These are phyloP conservation scores for Alternaria ventricosa DNA, from an alignment of 2,329 filamentous ascomycete genomes.

Conservation along the genomic window DNA sequence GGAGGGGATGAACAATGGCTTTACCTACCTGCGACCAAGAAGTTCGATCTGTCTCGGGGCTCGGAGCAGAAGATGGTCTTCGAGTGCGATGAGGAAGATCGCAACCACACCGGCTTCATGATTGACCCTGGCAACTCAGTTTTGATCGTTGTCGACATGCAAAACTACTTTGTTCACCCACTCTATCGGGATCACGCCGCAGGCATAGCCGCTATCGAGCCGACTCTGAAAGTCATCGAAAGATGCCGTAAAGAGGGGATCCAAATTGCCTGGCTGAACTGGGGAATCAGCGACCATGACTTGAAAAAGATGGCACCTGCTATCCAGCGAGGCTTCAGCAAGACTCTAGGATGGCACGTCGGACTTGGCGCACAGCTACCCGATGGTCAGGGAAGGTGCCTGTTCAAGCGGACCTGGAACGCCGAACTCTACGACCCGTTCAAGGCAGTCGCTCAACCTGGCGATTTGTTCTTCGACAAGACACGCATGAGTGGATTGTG, in stretches of 20 bases:
- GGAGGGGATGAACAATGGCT: conserved; percentile 52
- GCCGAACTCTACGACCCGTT: conserved; percentile 52
- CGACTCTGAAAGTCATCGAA: conserved; percentile 48
- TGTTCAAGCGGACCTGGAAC: conserved; percentile 54
- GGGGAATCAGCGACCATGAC: conserved; percentile 50
- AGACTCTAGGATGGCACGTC: conserved; percentile 51
- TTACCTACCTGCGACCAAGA: conserved; percentile 49
- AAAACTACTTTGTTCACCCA: conserved; percentile 52
- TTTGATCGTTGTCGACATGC: conserved; percentile 53
- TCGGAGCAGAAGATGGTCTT: conserved; percentile 46
- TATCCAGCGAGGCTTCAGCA: conserved; percentile 52
- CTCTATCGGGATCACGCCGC: conserved; percentile 38
- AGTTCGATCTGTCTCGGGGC: conserved; percentile 52
- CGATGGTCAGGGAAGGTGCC: conserved; percentile 47
- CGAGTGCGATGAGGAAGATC: conserved; percentile 50
- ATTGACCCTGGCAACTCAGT: conserved; percentile 51
- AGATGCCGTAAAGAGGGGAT: conserved; percentile 51
- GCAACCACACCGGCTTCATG: conserved; percentile 49
- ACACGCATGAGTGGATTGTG: conserved; percentile 53
- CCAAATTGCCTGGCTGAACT: conserved; percentile 52
- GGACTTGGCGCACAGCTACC: conserved; percentile 49
- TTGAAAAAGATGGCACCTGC: conserved; percentile 50
- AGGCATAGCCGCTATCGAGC: conserved; percentile 42
- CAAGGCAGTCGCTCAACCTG: conserved; percentile 44
- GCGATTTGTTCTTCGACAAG: conserved; percentile 54